Base-by-base conservation (phyloP, 2,329 filamentous ascomycete species). In the Xylariomycetidae sp. region DNA sequence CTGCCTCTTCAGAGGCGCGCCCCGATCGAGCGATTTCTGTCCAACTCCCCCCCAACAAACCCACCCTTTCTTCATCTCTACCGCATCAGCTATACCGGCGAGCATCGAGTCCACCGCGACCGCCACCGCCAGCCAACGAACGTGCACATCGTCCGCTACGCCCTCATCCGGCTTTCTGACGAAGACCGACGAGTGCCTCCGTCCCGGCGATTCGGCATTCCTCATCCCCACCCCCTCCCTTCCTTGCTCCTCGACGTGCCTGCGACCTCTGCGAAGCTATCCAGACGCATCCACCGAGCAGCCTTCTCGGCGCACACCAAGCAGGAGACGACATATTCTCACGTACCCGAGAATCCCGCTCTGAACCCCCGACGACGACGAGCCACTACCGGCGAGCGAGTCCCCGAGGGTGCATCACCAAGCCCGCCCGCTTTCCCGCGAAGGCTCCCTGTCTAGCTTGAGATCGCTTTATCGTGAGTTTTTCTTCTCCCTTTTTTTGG, bases 381-480 rank as follows among this genome's bases (percentile, higher is more conserved):
- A n/a, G n/a, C n/a, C n/a, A n/a, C n/a, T n/a, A n/a, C n/a, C n/a
- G n/a, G 15, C 6, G 17, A 13, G 9, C 19, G 9, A 7, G 10
- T 7, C 19, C 13, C 17, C 18, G 19, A 6, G 10, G 29, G 17
- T 22, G 13, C 39, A 37, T 37, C 31, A 40, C 38, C 37, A 34
- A 38, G 32, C 20, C 32, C 25, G 24, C 25, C 39, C 39, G 41
- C 36, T 38, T 40, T 33, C 29, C 25, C 27, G 26, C 34, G 39
- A 39, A 40, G 40, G 40, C 42, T 40, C 35, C 28, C 23, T 27
- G 32, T 32, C 28, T 39, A 36, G 43, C 33, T 8, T 46, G 41
- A 42, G 41, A 42, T 46, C 43, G 19, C 42, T 44, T 46, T 41
- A 29, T 31, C 24, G 43, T 44, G 31, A 46, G 43, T 46, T 40